Evolutionary conservation across 805 yeast species (phyloP).

Genomic region (Ogataea nitratoaversa): DNA sequence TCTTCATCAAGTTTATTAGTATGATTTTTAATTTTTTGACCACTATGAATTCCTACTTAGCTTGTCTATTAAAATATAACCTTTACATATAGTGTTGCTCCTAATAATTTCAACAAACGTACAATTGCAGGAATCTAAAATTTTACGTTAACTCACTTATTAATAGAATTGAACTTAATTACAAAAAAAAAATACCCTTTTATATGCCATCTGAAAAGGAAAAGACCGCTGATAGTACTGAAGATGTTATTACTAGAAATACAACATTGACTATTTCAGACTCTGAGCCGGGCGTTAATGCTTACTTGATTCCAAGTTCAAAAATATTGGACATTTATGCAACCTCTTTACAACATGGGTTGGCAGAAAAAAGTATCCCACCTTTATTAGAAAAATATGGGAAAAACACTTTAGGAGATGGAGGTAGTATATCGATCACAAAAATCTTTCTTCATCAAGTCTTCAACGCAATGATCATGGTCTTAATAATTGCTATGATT

Average conservation of each 20-base stretch:
- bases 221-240: constrained; percentile 1
- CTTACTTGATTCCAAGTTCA: constrained; percentile 17
- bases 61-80: no score
- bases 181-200: neutral
- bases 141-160: no score
- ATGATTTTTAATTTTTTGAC: no score
- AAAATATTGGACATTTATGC: constrained; percentile 17
- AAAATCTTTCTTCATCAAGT: constrained; percentile 61
- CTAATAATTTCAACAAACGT: no score
- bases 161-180: no score
- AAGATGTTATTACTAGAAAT: constrained; percentile 3
- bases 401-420: constrained; percentile 58
- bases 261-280: constrained; percentile 3
- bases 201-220: constrained; percentile 1
- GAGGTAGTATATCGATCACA: constrained; percentile 46
- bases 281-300: constrained; percentile 1
- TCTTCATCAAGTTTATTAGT: no score
- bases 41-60: no score
- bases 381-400: constrained; percentile 40
- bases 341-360: constrained; percentile 47
- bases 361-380: constrained; percentile 33
- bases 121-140: no score
- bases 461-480: constrained; percentile 76
- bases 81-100: no score
- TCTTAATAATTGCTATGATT: constrained; percentile 61